Base-by-base conservation (phyloP, 331 rosid genomes). In the Malus hybrid region DNA sequence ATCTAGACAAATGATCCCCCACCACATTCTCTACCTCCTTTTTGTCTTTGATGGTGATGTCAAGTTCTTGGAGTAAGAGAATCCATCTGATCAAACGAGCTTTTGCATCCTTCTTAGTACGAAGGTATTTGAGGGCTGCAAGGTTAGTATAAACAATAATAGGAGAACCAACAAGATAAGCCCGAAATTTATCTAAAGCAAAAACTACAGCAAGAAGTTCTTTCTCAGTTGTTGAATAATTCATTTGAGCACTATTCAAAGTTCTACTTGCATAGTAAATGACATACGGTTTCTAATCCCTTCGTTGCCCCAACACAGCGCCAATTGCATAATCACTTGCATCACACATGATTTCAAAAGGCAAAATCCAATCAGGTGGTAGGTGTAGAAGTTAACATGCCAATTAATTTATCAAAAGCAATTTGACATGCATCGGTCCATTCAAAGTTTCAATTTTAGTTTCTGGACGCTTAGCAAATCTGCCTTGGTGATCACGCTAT, bases 281-380 rank as follows among this genome's bases (percentile, higher is more conserved):
- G 22, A 22, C 22, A 22, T 22, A 22, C 22, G 22, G 22, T 22
- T 22, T 22, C 22, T 22, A 22, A 22, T 22, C 22, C 22, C 22
- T 22, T 22, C 22, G 22, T 22, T 22, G 22, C 22, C 22, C 22
- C 22, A 22, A 22, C 22, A 22, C 22, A 22, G 22, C 22, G 22
- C 22, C 22, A 22, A 34, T 34, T 6, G 39, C 39, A 34, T 34
- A 34, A 22, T 34, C 39, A 44, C 52, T 46, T 2, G 60, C 64
- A 48, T 75, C 72, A 44, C 55, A 75, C 78, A 65, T 65, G 1
- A 75, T 44, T 13, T 75, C 24, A 75, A 65, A 75, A n/a, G 56
- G 5, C 48, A 42, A 42, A 42, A 4, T 42, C 46, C 15, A 42
- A 11, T 42, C 15, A 10, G 15, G 14, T 6, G 73, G 65, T 19